phyloP scores from a whole-genome alignment of 1,284 basidiomycete species.

The Ganoderma multipileum region DNA sequence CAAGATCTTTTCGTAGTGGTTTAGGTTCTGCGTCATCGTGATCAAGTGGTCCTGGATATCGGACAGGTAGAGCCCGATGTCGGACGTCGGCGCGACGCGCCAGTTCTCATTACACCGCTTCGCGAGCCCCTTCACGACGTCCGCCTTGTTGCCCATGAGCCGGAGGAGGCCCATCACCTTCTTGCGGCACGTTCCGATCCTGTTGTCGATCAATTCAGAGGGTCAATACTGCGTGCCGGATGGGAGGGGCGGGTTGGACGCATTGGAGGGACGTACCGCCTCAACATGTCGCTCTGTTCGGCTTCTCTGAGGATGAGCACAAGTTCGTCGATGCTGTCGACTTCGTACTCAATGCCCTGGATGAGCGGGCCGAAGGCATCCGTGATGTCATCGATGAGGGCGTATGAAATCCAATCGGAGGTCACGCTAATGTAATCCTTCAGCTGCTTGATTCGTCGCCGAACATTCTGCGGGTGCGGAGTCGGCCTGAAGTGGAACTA shows the following conservation, averaged over 20 bases:
- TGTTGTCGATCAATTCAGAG: constrained; percentile 31
- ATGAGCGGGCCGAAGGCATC: constrained; percentile 99
- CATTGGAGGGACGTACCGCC: constrained; percentile 47
- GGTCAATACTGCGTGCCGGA: neutral
- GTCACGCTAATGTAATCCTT: constrained; percentile 99
- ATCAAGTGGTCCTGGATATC: constrained; percentile 99
- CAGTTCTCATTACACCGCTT: constrained; percentile 99
- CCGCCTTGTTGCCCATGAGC: constrained; percentile 99
- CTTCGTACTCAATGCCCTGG: constrained; percentile 98
- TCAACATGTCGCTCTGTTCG: constrained; percentile 82
- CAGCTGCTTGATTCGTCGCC: constrained; percentile 97
- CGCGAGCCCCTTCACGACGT: constrained; percentile 98
- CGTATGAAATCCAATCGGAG: constrained; percentile 99
- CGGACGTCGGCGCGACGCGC: constrained; percentile 96
- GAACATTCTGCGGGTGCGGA: constrained; percentile 97
- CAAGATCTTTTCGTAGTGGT: constrained; percentile 99
- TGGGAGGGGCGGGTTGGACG: neutral
- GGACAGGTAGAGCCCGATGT: constrained; percentile 95
- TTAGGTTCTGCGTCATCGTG: constrained; percentile 99
- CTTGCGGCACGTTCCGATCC: constrained; percentile 98
- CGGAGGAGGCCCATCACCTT: constrained; percentile 98
- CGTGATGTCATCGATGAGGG: constrained; percentile 99
- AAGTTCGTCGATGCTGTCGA: constrained; percentile 98
- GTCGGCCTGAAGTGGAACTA: constrained; percentile 98
- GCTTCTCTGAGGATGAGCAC: constrained; percentile 94